phyloP scores from a whole-genome alignment of 2,329 filamentous ascomycete species.

The Verticillium alfalfae region DNA sequence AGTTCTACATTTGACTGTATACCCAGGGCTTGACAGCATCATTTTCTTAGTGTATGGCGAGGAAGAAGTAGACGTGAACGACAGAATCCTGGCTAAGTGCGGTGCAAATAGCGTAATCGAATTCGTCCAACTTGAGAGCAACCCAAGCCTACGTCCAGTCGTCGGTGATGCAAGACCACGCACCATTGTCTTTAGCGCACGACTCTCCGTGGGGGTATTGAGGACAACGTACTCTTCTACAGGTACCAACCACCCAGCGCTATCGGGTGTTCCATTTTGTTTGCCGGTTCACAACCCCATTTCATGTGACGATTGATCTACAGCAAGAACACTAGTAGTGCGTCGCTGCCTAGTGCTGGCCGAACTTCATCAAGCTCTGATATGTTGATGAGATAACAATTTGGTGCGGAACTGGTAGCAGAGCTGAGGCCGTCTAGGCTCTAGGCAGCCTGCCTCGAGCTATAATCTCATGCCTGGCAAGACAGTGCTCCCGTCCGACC shows the following conservation, averaged over 20 bases:
- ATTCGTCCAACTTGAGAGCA: conserved; percentile 59
- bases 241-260: no score
- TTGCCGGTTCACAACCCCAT: no score
- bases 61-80: conserved; percentile 62
- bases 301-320: no score
- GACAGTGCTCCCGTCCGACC: conserved; percentile 64
- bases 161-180: conserved; percentile 69
- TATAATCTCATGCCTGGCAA: conserved; percentile 73
- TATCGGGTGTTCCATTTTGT: no score
- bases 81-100: conserved; percentile 69
- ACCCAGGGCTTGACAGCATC: conserved; percentile 28
- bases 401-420: conserved; percentile 21
- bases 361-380: no score
- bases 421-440: background rate
- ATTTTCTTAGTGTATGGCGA: conserved; percentile 68
- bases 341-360: no score
- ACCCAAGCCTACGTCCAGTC: conserved; percentile 60
- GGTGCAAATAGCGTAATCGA: conserved; percentile 84
- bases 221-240: background rate
- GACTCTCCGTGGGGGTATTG: no score
- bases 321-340: no score
- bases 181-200: conserved; percentile 66
- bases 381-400: conserved; percentile 60
- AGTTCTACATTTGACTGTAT: no score
- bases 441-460: background rate